Percentiles rank a stretch among this genome's conserved stretches.
These are phyloP conservation scores for Entrophospora sp. DNA, from an alignment of 192 early-diverging fungal species.

Conservation along the genomic window DNA sequence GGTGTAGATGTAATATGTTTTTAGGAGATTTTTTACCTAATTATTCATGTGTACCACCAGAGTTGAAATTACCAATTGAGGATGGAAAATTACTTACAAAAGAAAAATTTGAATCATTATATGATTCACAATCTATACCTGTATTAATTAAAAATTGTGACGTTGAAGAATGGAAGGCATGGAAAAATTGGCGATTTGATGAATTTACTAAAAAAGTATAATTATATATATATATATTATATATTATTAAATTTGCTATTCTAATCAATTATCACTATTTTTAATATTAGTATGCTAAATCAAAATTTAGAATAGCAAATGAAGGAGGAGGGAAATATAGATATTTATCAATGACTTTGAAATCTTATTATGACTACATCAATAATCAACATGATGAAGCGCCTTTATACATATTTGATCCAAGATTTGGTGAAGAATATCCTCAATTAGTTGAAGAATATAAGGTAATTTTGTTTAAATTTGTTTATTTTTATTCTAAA, in stretches of 20 bases:
- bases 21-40: constrained; percentile 32
- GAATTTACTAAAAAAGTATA: constrained; percentile 22
- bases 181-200: constrained; percentile 31
- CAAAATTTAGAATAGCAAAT: constrained; percentile 28
- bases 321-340: constrained; percentile 23
- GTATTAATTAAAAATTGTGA: constrained; percentile 30
- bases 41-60: constrained; percentile 1
- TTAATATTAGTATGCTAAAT: constrained; percentile 26
- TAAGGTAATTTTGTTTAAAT: constrained; percentile 12
- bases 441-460: constrained; percentile 31
- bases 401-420: constrained; percentile 40
- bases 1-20: constrained; percentile 29
- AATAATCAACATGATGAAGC: constrained; percentile 28
- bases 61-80: constrained; percentile 20
- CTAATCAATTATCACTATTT: background rate
- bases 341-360: constrained; percentile 21
- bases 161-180: constrained; percentile 34
- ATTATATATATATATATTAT: background rate
- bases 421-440: constrained; percentile 27
- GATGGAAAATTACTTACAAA: constrained; percentile 22
- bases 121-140: constrained; percentile 26
- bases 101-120: constrained; percentile 25
- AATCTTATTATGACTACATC: constrained; percentile 31
- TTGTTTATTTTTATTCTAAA: no score
- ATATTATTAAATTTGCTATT: background rate